phyloP scores from a whole-genome alignment of 495 filamentous ascomycete species.

The Hamigera avellanea region DNA sequence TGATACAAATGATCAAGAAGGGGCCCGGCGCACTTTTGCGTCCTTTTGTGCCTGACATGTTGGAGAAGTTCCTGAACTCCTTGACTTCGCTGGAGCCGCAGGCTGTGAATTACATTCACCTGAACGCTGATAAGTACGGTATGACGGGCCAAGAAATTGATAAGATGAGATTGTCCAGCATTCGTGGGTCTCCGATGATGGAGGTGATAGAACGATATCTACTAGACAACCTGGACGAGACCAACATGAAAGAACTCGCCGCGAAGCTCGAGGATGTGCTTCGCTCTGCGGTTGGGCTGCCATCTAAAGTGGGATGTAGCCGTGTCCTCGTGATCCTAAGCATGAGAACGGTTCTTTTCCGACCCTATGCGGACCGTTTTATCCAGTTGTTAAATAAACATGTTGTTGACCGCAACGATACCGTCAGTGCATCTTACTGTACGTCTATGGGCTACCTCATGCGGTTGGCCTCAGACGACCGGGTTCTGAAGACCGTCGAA shows the following conservation, averaged over 20 bases:
- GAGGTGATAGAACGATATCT: constrained; percentile 87
- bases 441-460: constrained; percentile 76
- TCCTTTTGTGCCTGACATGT: constrained; percentile 68
- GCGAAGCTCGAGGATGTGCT: constrained; percentile 62
- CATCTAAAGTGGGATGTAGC: constrained; percentile 82
- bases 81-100: constrained; percentile 81
- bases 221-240: constrained; percentile 64
- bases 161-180: constrained; percentile 63
- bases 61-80: constrained; percentile 67
- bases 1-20: constrained; percentile 82
- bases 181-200: constrained; percentile 79
- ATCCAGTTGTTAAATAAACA: constrained; percentile 66
- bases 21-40: constrained; percentile 56
- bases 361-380: constrained; percentile 65
- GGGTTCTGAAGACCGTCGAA: constrained; percentile 52
- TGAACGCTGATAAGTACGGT: constrained; percentile 79
- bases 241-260: constrained; percentile 61
- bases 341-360: constrained; percentile 61
- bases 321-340: constrained; percentile 80
- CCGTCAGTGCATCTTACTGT: constrained; percentile 77
- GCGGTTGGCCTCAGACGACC: constrained; percentile 58
- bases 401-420: constrained; percentile 80
- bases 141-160: constrained; percentile 76
- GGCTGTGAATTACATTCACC: constrained; percentile 79
- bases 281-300: constrained; percentile 77